These are phyloP conservation scores for Drechslera avenae DNA, from an alignment of 2,329 filamentous ascomycete genomes.

Conservation along the genomic window DNA sequence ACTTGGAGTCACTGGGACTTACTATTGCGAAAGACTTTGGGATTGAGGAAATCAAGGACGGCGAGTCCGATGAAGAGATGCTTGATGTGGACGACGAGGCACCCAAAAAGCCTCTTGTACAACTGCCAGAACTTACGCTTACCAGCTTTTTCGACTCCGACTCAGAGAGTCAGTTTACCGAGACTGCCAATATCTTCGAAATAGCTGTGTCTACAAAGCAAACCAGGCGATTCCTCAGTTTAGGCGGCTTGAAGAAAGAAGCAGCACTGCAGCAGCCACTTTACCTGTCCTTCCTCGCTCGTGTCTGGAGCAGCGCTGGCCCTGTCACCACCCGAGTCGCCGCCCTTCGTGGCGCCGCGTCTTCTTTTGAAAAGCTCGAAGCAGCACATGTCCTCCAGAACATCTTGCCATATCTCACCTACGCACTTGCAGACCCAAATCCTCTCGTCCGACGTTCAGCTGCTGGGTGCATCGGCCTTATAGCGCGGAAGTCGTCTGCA, in stretches of 20 bases:
- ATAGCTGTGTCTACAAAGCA: conserved; percentile 32
- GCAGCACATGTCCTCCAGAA: conserved; percentile 71
- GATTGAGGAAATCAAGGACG: conserved; percentile 10
- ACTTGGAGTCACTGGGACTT: conserved; percentile 67
- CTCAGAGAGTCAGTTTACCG: conserved; percentile 33
- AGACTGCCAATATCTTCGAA: conserved; percentile 37
- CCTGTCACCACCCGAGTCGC: conserved; percentile 70
- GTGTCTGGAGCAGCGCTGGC: conserved; percentile 74
- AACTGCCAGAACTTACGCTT: conserved; percentile 33
- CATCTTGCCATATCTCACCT: conserved; percentile 79
- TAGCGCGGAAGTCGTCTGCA: conserved; percentile 25
- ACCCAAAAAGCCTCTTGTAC: conserved; percentile 15
- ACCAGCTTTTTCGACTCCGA: conserved; percentile 34
- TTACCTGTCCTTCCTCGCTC: conserved; percentile 76
- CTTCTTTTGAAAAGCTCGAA: conserved; percentile 38
- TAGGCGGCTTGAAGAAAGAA: conserved; percentile 60
- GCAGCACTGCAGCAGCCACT: conserved; percentile 65
- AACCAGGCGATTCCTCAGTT: conserved; percentile 55
- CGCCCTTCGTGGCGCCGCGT: conserved; percentile 65
- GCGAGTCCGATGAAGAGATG: conserved; percentile 56
- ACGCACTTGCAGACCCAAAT: conserved; percentile 75
- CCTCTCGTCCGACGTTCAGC: conserved; percentile 78
- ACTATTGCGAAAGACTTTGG: conserved; percentile 25
- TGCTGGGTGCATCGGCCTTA: conserved; percentile 62
- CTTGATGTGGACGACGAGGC: conserved; percentile 56